These are phyloP conservation scores for Venturia asperata DNA, from an alignment of 2,329 filamentous ascomycete genomes.

Conservation along the genomic window DNA sequence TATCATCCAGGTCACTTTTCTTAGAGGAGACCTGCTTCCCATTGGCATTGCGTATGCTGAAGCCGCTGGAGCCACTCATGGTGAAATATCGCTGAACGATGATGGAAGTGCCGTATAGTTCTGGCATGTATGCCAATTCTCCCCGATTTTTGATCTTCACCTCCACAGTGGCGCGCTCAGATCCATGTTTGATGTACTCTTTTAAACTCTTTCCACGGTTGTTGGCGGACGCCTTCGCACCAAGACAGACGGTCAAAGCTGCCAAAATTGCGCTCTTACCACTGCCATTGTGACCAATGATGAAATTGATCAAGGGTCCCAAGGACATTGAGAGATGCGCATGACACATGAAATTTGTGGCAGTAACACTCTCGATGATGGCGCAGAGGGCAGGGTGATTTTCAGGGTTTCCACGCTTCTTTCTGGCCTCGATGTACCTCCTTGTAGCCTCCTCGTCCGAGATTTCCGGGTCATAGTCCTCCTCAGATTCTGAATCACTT, in stretches of 20 bases:
- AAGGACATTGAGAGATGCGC: conserved; percentile 70
- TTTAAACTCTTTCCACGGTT: conserved; percentile 88
- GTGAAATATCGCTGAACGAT: conserved; percentile 87
- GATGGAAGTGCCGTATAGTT: conserved; percentile 77
- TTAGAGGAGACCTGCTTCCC: conserved; percentile 71
- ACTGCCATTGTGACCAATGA: conserved; percentile 94
- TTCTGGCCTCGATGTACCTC: not conserved
- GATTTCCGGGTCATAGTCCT: not conserved
- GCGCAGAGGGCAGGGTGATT: conserved; percentile 58
- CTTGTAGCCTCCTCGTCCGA: conserved; percentile 7
- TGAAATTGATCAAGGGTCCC: conserved; percentile 96
- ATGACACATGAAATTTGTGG: conserved; percentile 96
- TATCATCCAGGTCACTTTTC: conserved; percentile 81
- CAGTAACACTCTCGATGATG: conserved; percentile 80
- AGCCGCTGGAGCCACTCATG: conserved; percentile 65
- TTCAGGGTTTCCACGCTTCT: not conserved
- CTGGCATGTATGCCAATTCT: conserved; percentile 71
- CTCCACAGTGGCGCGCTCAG: conserved; percentile 62
- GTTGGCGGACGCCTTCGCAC: conserved; percentile 85
- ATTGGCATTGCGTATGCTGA: conserved; percentile 72
- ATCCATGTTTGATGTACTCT: conserved; percentile 81
- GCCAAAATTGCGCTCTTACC: conserved; percentile 95
- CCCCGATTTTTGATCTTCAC: conserved; percentile 91
- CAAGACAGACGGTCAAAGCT: conserved; percentile 87
- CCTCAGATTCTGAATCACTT: not conserved